These are phyloP conservation scores for Acer campestre DNA, from an alignment of 345 rosid species.

Conservation along the genomic window DNA sequence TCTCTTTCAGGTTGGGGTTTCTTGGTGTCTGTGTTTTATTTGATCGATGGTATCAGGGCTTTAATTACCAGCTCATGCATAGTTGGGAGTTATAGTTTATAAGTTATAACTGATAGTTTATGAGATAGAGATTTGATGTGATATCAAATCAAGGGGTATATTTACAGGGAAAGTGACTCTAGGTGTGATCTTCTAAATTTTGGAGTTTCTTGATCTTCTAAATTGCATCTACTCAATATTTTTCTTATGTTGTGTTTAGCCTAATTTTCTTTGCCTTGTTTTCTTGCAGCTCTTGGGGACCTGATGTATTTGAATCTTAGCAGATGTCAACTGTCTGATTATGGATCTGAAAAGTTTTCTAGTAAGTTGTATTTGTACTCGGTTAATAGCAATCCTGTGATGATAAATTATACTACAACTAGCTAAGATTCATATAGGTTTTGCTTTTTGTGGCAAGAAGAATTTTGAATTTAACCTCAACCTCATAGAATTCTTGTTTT, in stretches of 20 bases:
- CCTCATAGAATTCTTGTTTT: slow-evolving; percentile 8
- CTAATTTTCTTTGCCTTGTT: neutral
- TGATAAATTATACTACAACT: neutral
- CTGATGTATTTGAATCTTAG: slow-evolving; percentile 73
- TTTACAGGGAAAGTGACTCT: neutral
- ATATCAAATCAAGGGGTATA: neutral
- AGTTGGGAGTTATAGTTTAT: neutral
- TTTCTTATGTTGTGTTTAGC: slow-evolving; percentile 6
- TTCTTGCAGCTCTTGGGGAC: slow-evolving; percentile 55
- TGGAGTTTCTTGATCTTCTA: neutral
- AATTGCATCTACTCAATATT: neutral
- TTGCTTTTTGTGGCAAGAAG: neutral
- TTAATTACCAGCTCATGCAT: neutral
- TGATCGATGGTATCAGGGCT: neutral
- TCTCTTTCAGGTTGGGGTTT: slow-evolving; percentile 65
- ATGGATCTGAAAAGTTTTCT: slow-evolving; percentile 80
- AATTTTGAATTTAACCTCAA: neutral
- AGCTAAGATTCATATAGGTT: neutral
- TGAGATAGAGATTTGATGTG: neutral
- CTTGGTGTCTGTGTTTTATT: neutral
- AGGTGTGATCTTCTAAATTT: neutral
- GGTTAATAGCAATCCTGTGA: neutral
- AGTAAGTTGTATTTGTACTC: slow-evolving; percentile 44
- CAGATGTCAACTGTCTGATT: slow-evolving; percentile 70
- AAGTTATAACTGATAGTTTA: neutral